Percentiles rank a stretch among this genome's conserved stretches.
Conservation (phyloP, 495 filamentous ascomycete genomes). For the Pyrenula massariospora region DNA sequence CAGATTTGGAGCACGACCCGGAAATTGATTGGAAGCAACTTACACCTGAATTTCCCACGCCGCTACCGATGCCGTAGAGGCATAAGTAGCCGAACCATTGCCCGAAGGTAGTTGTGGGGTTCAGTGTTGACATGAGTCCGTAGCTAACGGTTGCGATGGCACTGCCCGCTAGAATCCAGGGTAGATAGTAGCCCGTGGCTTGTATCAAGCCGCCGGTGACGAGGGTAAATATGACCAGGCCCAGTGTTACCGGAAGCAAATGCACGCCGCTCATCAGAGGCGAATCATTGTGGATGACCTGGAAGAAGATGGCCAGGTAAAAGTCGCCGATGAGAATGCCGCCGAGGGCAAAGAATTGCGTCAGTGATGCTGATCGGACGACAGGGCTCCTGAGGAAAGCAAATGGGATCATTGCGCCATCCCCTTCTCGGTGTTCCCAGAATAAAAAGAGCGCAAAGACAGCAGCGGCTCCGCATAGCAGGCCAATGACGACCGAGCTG, state of each 20-base stretch:
- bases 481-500: conserved; percentile 21
- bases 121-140: conserved; percentile 44
- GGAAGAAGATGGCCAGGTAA: conserved; percentile 26
- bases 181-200: conserved; percentile 7
- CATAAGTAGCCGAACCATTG: conserved; percentile 51
- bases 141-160: conserved; percentile 9
- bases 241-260: background rate
- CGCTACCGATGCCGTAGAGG: conserved; percentile 45
- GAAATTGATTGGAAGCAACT: conserved; percentile 12
- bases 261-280: conserved; percentile 15
- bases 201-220: conserved; percentile 4
- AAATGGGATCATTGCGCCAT: conserved; percentile 55
- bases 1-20: conserved; percentile 4
- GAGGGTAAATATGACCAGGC: conserved; percentile 1
- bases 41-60: conserved; percentile 7
- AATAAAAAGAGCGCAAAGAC: conserved; percentile 10
- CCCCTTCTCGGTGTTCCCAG: conserved; percentile 25
- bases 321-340: conserved; percentile 14
- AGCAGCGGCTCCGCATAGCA: conserved; percentile 20
- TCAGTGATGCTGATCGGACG: conserved; percentile 39
- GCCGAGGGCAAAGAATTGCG: conserved; percentile 12
- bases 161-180: conserved; percentile 1
- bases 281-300: conserved; percentile 17
- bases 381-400: conserved; percentile 49
- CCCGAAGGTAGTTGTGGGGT: conserved; percentile 23